Evolutionary conservation across 1,284 basidiomycete species (phyloP), one percentile per base, ranked within the genome.

Genomic region (Ceratobasidium papillatum): DNA sequence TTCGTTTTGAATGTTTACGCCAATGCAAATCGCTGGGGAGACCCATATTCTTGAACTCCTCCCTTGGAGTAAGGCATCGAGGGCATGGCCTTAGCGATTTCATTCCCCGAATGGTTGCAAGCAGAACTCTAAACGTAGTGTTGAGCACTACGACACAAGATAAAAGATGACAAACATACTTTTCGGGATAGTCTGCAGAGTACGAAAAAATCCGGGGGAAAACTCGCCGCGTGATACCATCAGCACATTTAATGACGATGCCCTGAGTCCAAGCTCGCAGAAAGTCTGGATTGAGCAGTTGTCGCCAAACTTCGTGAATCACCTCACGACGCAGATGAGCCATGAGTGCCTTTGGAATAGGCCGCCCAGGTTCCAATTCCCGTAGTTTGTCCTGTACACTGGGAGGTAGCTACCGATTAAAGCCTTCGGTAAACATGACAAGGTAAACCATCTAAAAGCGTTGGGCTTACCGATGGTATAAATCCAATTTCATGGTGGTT

Each of bases 121-220:
- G 56, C 17, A 32, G 32, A n/a, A 59, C 32, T 27, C 56, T 59
- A 22, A 5, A 49, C 32, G 2, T 30, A 17, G 8, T n/a, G 4
- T 69, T 5, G 17, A 41, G 3, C 19, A 9, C 32, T 30, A 25
- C 19, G 27, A 25, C 32, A 25, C 9, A 2, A 38, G n/a, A 32
- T 22, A 34, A 32, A 11, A 14, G n/a, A 9, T 19, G 22, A 17
- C 74, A 22, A 30, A 79, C 80, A 68, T 74, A 83, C 83, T 82
- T 83, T 75, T 84, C 83, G 1, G 82, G 75, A 78, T 84, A 84
- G 74, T 85, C 83, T 0, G 82, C 83, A 11, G 82, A 81, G 74
- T 85, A 84, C 17, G 80, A 80, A 38, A 83, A 80, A 30, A 84
- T 74, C 1, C 81, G 78, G 43, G 81, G 80, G 75, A 80, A 84